These are phyloP conservation scores for Actinomortierella ambigua DNA, from an alignment of 371 early-diverging fungal species.

Conservation along the genomic window DNA sequence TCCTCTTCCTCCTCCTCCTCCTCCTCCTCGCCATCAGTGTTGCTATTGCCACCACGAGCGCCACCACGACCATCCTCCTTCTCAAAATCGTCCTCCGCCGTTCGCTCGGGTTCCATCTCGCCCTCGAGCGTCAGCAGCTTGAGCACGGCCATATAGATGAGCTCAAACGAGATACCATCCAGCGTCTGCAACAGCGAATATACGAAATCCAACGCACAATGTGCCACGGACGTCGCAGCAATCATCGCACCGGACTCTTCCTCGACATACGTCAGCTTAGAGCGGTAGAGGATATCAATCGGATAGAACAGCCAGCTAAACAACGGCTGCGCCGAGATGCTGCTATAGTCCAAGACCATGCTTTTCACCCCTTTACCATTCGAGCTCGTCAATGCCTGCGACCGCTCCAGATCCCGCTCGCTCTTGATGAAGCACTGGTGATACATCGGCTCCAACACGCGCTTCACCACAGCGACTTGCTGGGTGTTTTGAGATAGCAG, in stretches of 20 bases:
- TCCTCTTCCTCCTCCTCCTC: slow-evolving; percentile 36
- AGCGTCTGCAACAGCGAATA: slow-evolving; percentile 47
- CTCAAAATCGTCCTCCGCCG: slow-evolving; percentile 6
- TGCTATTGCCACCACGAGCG: too few species aligned
- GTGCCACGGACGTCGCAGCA: slow-evolving; percentile 48
- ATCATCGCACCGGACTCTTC: slow-evolving; percentile 45
- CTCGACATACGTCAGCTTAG: slow-evolving; percentile 47
- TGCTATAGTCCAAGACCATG: slow-evolving; percentile 37
- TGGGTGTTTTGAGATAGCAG: slow-evolving; percentile 26
- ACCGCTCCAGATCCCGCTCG: slow-evolving; percentile 13
- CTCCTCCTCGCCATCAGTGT: slow-evolving; percentile 11
- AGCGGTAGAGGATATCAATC: slow-evolving; percentile 57
- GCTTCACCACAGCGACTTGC: slow-evolving; percentile 34
- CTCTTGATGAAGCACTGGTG: slow-evolving; percentile 36
- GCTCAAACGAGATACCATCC: slow-evolving; percentile 49
- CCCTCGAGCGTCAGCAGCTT: slow-evolving; percentile 44
- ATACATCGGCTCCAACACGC: slow-evolving; percentile 30
- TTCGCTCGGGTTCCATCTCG: slow-evolving; percentile 26
- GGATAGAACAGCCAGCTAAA: slow-evolving; percentile 61
- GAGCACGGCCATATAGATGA: slow-evolving; percentile 58
- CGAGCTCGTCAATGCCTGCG: slow-evolving; percentile 23
- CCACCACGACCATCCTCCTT: slow-evolving; percentile 1
- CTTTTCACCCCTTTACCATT: slow-evolving; percentile 28
- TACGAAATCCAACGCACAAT: slow-evolving; percentile 33
- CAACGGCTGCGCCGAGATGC: slow-evolving; percentile 49